Base-by-base conservation (phyloP, 1,284 basidiomycete species). In the Volvariella surrecta region DNA sequence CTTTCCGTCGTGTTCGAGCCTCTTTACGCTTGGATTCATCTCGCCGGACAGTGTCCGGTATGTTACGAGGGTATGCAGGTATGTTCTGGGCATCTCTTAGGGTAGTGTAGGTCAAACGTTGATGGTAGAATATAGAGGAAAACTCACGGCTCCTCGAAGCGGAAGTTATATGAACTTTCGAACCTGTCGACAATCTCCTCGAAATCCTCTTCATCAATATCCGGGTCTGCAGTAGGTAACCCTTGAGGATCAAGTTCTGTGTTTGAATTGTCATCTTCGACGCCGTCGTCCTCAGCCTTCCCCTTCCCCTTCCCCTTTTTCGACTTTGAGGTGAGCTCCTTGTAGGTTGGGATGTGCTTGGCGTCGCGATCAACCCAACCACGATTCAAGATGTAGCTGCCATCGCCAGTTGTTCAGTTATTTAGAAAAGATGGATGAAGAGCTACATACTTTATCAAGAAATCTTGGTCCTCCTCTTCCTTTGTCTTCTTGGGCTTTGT, bases 121-220 rank as follows among this genome's bases (percentile, higher is more conserved):
- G 31, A 49, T 18, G 45, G 15, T 18, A 40, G 15, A 22, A 41
- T 37, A 6, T 39, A 32, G 35, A 31, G 45, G 17, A 34, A 35
- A 21, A 76, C 87, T 58, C 52, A 89, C 78, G 89, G 86, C 62
- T 97, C 92, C 61, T 97, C 91, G 58, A 89, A 95, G 42, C 92
- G 80, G 69, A 93, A 93, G 58, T 95, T 95, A 64, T 94, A 95
- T n/a, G 84, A 83, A 13, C 74, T 89, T 60, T 95, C 92, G 59
- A 90, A 96, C 37, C 89, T 79, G 66, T 94, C 94, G 55, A 62
- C 61, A 22, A 70, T 58, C n/a, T 66, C 67, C 39, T 96, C 94
- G 66, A 95, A 96, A 19, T 75, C 87, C 57, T 95, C 91, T 54
- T 89, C 95, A 37, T 90, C 80, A 68, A 88, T 90, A 57, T 46